These are phyloP conservation scores for Rhodotorula diobovata DNA, from an alignment of 768 basidiomycete species.

Conservation along the genomic window DNA sequence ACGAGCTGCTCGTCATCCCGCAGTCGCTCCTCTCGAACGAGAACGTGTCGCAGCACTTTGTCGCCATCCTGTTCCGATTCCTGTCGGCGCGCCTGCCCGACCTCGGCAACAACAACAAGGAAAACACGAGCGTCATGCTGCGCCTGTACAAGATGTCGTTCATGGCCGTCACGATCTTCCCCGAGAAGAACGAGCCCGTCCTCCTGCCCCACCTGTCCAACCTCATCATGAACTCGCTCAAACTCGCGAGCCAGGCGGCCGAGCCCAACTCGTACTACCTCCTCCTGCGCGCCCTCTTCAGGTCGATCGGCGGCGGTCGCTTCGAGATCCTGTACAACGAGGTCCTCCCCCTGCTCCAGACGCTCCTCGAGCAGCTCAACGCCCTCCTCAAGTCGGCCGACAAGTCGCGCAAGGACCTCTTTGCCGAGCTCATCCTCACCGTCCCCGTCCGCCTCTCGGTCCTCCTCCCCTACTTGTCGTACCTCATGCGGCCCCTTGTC, in stretches of 20 bases:
- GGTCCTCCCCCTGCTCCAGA: conserved; percentile 88
- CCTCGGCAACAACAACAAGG: conserved; percentile 64
- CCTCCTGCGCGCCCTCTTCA: conserved; percentile 83
- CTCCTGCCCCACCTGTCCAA: conserved; percentile 88
- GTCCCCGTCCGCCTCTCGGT: conserved; percentile 93
- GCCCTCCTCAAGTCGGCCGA: conserved; percentile 77
- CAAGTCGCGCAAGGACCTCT: conserved; percentile 65
- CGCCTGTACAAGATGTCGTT: conserved; percentile 95
- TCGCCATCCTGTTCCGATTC: conserved; percentile 82
- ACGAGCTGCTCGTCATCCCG: conserved; percentile 73
- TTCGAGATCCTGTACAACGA: conserved; percentile 95
- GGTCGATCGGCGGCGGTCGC: conserved; percentile 83
- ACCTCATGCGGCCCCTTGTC: conserved; percentile 93
- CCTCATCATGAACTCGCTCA: conserved; percentile 93
- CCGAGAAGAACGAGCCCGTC: conserved; percentile 76
- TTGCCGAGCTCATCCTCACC: conserved; percentile 93
- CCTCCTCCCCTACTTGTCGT: conserved; percentile 86
- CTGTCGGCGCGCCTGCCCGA: conserved; percentile 73
- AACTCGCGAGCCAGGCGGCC: conserved; percentile 81
- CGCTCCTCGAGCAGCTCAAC: conserved; percentile 92
- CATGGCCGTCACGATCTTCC: conserved; percentile 69
- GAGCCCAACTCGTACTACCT: conserved; percentile 91
- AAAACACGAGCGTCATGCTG: conserved; percentile 74
- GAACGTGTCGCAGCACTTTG: conserved; percentile 66
- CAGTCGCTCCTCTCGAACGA: conserved; percentile 78